A percentile compares a stretch with the other conserved stretches of the same genome.
Conservation (phyloP, 2,329 filamentous ascomycete genomes). For the Leptographium procerum region DNA sequence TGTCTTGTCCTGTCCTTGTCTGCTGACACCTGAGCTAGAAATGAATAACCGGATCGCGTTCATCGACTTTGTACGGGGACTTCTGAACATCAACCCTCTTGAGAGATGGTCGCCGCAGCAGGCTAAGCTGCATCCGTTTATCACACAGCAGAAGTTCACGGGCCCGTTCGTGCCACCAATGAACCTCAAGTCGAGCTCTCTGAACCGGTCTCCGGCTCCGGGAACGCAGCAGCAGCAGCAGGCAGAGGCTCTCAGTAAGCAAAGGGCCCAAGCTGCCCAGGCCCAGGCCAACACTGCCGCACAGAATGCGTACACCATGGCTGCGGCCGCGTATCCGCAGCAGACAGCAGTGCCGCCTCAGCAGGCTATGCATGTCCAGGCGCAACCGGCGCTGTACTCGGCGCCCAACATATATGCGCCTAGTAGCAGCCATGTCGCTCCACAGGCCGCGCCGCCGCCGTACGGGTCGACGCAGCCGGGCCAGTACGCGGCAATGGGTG, state of each 20-base stretch:
- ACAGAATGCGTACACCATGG: constrained; percentile 52
- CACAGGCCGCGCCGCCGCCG: constrained; percentile 48
- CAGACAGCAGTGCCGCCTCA: constrained; percentile 10
- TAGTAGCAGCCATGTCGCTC: constrained; percentile 29
- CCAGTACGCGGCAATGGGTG: constrained; percentile 62
- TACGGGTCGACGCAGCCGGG: constrained; percentile 59
- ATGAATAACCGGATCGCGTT: constrained; percentile 97
- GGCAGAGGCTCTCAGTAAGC: constrained; percentile 86
- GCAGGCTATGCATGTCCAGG: constrained; percentile 15
- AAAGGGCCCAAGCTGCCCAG: constrained; percentile 66
- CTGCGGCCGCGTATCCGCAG: constrained; percentile 31
- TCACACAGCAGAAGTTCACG: constrained; percentile 95
- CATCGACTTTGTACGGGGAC: constrained; percentile 91
- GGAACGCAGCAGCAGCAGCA: constrained; percentile 94
- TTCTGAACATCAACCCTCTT: constrained; percentile 88
- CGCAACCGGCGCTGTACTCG: constrained; percentile 58
- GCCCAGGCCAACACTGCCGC: constrained; percentile 58
- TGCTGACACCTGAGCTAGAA: constrained; percentile 44
- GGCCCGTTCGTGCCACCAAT: constrained; percentile 94
- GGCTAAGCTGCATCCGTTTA: constrained; percentile 94
- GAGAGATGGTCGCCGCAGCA: constrained; percentile 97
- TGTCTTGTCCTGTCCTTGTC: not conserved
- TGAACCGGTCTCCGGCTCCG: constrained; percentile 79
- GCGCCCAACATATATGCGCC: constrained; percentile 59
- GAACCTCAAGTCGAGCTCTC: constrained; percentile 81